Evolutionary conservation across 108 stramenopile genomes (phyloP).

Genomic region (Nitzschia putrida): DNA sequence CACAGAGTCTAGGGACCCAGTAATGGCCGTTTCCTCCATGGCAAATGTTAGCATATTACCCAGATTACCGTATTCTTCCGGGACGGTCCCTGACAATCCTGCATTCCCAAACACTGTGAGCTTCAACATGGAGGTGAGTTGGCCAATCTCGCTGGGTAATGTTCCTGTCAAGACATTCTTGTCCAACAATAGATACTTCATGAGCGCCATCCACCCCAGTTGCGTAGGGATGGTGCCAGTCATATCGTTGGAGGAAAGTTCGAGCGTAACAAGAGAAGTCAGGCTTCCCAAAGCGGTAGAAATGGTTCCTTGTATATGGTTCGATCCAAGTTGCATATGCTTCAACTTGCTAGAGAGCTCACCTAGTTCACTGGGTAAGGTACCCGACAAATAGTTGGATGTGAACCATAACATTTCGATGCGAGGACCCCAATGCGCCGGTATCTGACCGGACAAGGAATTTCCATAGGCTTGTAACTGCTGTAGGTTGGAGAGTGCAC

Average conservation of each 20-base stretch:
- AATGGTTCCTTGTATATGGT: no score
- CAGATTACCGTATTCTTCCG: conserved; percentile 33
- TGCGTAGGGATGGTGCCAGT: neutral
- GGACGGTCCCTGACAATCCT: conserved; percentile 42
- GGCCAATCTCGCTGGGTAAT: conserved; percentile 17
- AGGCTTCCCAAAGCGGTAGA: no score
- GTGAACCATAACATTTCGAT: neutral
- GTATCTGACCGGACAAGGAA: neutral
- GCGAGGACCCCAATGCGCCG: neutral
- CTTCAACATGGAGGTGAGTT: neutral
- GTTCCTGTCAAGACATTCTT: conserved; percentile 6
- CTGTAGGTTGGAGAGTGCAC: neutral
- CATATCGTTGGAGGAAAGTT: neutral
- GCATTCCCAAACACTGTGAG: neutral
- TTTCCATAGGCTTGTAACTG: neutral
- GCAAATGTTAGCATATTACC: neutral
- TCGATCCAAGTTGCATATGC: no score
- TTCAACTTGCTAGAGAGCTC: neutral
- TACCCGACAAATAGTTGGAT: neutral
- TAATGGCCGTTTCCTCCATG: no score
- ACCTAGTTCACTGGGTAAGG: neutral
- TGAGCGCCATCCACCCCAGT: neutral
- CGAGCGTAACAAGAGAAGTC: no score
- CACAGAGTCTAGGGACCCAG: no score
- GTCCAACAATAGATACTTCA: neutral